Evolutionary conservation across 129 eudicot species (phyloP).

Genomic region (Arctium lappa): DNA sequence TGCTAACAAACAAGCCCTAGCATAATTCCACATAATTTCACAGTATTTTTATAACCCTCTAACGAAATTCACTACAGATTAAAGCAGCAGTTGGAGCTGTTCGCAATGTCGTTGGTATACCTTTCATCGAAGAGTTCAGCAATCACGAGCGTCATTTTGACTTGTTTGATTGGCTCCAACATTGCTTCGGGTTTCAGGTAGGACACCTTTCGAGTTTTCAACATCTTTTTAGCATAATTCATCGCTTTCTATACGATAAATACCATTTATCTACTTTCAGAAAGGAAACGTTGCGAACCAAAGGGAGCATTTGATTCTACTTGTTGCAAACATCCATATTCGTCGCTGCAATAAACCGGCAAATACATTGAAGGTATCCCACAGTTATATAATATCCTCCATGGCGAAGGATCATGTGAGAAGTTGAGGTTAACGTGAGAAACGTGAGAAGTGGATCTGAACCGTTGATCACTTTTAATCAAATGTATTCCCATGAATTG

Average conservation of each 20-base stretch:
- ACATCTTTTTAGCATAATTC: neutral
- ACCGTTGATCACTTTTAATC: too few relatives aligned
- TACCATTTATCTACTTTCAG: slow-evolving; percentile 29
- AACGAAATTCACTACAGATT: slow-evolving; percentile 47
- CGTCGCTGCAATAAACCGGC: slow-evolving; percentile 54
- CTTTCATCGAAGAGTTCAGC: slow-evolving; percentile 66
- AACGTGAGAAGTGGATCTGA: too few relatives aligned
- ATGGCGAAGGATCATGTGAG: too few relatives aligned
- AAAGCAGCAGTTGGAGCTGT: slow-evolving; percentile 77
- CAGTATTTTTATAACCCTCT: neutral
- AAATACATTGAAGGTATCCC: slow-evolving; percentile 46
- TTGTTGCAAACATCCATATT: slow-evolving; percentile 76
- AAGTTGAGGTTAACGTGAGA: too few relatives aligned
- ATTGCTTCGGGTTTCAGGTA: slow-evolving; percentile 86
- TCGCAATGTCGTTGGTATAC: slow-evolving; percentile 69
- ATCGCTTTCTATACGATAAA: neutral
- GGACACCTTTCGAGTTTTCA: neutral
- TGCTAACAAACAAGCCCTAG: too few relatives aligned
- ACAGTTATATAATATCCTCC: neutral
- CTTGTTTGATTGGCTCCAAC: slow-evolving; percentile 93
- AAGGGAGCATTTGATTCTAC: slow-evolving; percentile 91
- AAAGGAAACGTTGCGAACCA: slow-evolving; percentile 91
- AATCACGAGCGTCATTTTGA: slow-evolving; percentile 38
- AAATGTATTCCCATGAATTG: too few relatives aligned
- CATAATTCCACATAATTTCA: neutral